phyloP scores from a whole-genome alignment of 805 yeast genomes.

The Vanderwaltozyma yarrowii region DNA sequence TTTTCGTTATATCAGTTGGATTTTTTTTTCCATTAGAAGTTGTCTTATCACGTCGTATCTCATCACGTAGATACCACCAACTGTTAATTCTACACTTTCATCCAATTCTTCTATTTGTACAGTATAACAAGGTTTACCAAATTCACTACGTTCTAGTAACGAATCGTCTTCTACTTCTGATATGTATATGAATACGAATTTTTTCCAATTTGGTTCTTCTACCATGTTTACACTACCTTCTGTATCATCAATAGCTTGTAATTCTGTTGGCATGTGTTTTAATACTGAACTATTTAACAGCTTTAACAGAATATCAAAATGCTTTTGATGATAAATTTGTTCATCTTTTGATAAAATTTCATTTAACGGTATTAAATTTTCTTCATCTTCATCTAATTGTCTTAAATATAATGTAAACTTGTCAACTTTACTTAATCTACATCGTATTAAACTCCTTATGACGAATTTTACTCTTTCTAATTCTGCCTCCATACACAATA shows the following conservation, averaged over 20 bases:
- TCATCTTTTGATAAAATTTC: slow-evolving; percentile 47
- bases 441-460: slow-evolving; percentile 69
- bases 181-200: slow-evolving; percentile 58
- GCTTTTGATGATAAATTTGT: slow-evolving; percentile 53
- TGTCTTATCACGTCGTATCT: slow-evolving; percentile 47
- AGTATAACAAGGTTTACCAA: slow-evolving; percentile 27
- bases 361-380: slow-evolving; percentile 10
- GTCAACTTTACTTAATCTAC: slow-evolving; percentile 70
- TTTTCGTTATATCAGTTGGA: slow-evolving; percentile 32
- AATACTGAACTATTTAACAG: slow-evolving; percentile 63
- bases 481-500: slow-evolving; percentile 84
- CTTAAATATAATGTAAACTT: slow-evolving; percentile 51
- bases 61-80: slow-evolving; percentile 66
- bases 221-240: slow-evolving; percentile 66
- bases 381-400: slow-evolving; percentile 27
- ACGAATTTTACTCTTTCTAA: slow-evolving; percentile 78
- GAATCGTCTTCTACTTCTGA: slow-evolving; percentile 13
- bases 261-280: slow-evolving; percentile 50
- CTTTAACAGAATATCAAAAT: slow-evolving; percentile 51
- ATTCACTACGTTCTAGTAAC: slow-evolving; percentile 33
- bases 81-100: slow-evolving; percentile 46
- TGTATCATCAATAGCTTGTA: slow-evolving; percentile 69
- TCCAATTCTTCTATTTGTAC: slow-evolving; percentile 36
- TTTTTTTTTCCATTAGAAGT: slow-evolving; percentile 33
- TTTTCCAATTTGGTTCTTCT: slow-evolving; percentile 62